phyloP scores from a whole-genome alignment of 768 basidiomycete species.

The Termitomyces sp. region DNA sequence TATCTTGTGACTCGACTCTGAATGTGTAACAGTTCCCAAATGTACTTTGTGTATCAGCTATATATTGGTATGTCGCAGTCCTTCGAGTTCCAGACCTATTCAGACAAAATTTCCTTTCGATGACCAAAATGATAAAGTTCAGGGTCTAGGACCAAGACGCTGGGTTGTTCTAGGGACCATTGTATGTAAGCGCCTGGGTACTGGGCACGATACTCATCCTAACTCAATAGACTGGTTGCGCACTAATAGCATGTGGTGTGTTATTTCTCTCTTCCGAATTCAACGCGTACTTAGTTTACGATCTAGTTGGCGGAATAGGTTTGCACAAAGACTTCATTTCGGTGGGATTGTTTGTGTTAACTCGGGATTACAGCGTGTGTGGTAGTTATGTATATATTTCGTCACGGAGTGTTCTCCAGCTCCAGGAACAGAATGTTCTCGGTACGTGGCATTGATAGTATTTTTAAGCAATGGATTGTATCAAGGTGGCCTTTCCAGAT shows the following conservation, averaged over 20 bases:
- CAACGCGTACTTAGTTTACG: background rate
- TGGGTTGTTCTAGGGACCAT: slow-evolving; percentile 22
- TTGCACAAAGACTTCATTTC: background rate
- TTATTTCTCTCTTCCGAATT: background rate
- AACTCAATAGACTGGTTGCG: slow-evolving; percentile 16
- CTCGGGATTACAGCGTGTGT: slow-evolving; percentile 22
- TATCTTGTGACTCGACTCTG: background rate
- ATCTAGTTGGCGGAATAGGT: slow-evolving; percentile 24
- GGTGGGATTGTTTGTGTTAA: background rate
- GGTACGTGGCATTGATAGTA: slow-evolving; percentile 16
- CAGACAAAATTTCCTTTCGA: background rate
- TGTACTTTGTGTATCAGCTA: slow-evolving; percentile 38
- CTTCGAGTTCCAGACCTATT: too few relatives aligned
- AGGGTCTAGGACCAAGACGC: slow-evolving; percentile 17
- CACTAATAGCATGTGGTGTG: slow-evolving; percentile 25
- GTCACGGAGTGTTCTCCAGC: slow-evolving; percentile 25
- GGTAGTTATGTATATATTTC: slow-evolving; percentile 30
- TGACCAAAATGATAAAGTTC: slow-evolving; percentile 12
- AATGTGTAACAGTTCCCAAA: background rate
- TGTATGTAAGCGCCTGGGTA: slow-evolving; percentile 13
- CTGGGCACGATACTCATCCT: too few relatives aligned
- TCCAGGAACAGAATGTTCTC: slow-evolving; percentile 21
- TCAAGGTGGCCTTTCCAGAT: slow-evolving; percentile 19
- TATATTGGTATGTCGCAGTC: slow-evolving; percentile 22
- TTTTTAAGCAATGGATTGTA: background rate